Evolutionary conservation across 2,329 filamentous ascomycete genomes (phyloP), one percentile per base, ranked within the genome.

Genomic region (Cercospora sesami): DNA sequence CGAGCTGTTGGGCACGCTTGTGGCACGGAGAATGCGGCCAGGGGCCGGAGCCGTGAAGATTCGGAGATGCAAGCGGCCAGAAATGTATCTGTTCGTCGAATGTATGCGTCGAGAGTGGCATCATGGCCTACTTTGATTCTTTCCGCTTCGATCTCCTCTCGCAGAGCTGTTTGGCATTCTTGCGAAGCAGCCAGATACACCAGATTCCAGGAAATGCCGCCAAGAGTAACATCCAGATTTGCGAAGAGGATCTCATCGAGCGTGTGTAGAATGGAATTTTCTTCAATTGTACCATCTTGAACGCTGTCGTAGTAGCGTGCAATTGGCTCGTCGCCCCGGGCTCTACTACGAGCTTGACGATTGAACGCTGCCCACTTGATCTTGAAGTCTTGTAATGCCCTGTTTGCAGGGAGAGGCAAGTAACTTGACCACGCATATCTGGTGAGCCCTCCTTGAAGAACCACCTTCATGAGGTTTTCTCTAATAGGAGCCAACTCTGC

Each of bases 231-330:
- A 66, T 85, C 83, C 1, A 84, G 75, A 66, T 84, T 84, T 2
- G 81, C 82, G 67, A 79, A 85, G 0, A 84, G 77, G 53, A 78
- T 78, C 71, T 84, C 83, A 67, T 84, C 82, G 5, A 84, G 71
- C 0, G 83, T 84, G 31, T 83, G 82, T 0, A 80, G 72, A 18
- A 45, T 18, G 21, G 21, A 1, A 80, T 78, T 73, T 12, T 63
- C 64, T 1, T 66, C 73, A 21, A 80, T 73, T 5, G 63, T 33
- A 0, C 78, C 76, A 6, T 72, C n/a, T n/a, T 10, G 21, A 14
- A 58, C 28, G 21, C 31, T 16, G 14, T 18, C 55, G 31, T 33
- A 33, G 30, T 58, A 58, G 60, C 39, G 60, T 45, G 60, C 16
- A 28, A 42, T 42, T 5, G 45, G 33, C 12, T 23, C 60, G 42